Conservation (phyloP, 352 stramenopile genomes). For the Pythium aristosporum region DNA sequence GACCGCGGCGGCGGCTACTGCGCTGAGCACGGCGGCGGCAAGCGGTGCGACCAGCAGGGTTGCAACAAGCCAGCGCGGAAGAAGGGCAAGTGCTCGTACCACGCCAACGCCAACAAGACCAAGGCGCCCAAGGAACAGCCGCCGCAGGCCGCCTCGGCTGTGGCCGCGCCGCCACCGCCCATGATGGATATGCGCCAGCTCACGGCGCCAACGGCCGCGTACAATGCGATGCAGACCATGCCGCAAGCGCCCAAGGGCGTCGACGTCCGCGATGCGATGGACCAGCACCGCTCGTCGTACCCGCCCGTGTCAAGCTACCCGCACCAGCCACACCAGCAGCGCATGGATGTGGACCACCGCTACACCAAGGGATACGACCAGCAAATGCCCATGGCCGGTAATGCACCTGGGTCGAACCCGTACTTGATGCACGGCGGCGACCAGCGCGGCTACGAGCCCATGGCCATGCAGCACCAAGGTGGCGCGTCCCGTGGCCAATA, state of each 20-base stretch:
- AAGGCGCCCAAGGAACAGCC: slow-evolving; percentile 54
- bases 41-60: slow-evolving; percentile 68
- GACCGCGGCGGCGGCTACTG: slow-evolving; percentile 85
- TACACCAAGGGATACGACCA: slow-evolving; percentile 72
- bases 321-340: slow-evolving; percentile 31
- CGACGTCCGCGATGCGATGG: slow-evolving; percentile 40
- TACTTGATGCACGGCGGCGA: slow-evolving; percentile 71
- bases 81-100: slow-evolving; percentile 86
- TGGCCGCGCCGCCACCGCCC: slow-evolving; percentile 32
- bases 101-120: slow-evolving; percentile 74
- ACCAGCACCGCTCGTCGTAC: slow-evolving; percentile 45
- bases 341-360: slow-evolving; percentile 68
- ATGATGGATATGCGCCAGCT: slow-evolving; percentile 88
- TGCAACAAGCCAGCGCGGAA: slow-evolving; percentile 86
- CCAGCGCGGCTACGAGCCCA: slow-evolving; percentile 73
- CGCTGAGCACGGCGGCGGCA: slow-evolving; percentile 82
- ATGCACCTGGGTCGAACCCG: slow-evolving; percentile 32
- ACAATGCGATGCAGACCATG: slow-evolving; percentile 33
- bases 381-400: slow-evolving; percentile 16
- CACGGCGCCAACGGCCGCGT: slow-evolving; percentile 51
- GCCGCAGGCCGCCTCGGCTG: not conserved
- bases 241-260: slow-evolving; percentile 36
- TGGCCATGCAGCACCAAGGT: slow-evolving; percentile 41
- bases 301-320: slow-evolving; percentile 37
- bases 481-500: slow-evolving; percentile 46